Evolutionary conservation across 768 basidiomycete species (phyloP), one percentile per base, ranked within the genome.

Genomic region (Boletus sp.): DNA sequence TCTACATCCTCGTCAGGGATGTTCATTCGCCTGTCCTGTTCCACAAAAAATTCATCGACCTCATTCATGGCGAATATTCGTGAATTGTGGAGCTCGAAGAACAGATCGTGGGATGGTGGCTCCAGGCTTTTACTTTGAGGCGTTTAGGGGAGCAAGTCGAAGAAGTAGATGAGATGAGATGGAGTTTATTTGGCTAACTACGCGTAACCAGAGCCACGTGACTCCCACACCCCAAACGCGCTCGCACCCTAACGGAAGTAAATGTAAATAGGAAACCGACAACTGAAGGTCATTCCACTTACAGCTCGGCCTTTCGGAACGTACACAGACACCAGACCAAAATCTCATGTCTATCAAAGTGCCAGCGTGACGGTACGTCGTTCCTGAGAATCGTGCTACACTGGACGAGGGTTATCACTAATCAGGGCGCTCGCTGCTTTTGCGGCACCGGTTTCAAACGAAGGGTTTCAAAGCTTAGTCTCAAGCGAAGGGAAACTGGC

Each of bases 21-120:
- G 43, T 72, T 75, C 81, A 84, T 80, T 9, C 73, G 75, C 50
- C 67, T 70, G 47, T 84, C 79, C 65, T 80, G 81, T 64, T 84
- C 83, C 21, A 64, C 66, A 60, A 80, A 85, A 56, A 82, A 84
- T 1, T 70, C 66, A 11, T 82, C 74, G 13, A 77, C 30, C 51
- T 77, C 74, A 38, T 72, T 64, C 58, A 71, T 66, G 53, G 38
- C 17, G 1, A 13, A 21, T 38, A 10, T n/a, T 19, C 14, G 27
- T 44, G 40, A 25, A 32, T 39, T 15, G 45, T 17, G 7, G 39
- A 23, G 14, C 6, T 5, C n/a, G 30, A 30, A 7, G n/a, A 21
- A 17, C 51, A 11, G 21, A 19, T 23, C 11, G 41, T 32, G 41
- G 10, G 47, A 25, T 25, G 15, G 38, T 34, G 27, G 39, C 11